A percentile compares a stretch with the other conserved stretches of the same genome.
These are phyloP conservation scores for Rutstroemia sp. DNA, from an alignment of 2,329 filamentous ascomycete species.

Conservation along the genomic window DNA sequence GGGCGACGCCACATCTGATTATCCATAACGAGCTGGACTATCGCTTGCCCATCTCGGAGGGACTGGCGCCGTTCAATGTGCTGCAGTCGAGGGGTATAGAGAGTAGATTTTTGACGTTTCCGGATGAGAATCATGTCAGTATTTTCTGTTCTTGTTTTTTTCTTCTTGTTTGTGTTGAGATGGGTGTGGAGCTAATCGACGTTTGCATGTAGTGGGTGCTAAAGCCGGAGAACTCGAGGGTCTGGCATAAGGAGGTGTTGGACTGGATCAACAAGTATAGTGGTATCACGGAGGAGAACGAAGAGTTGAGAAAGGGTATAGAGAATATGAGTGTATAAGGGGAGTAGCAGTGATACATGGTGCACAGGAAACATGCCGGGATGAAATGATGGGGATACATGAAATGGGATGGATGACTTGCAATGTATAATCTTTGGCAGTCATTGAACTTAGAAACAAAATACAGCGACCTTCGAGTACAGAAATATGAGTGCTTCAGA, in stretches of 20 bases:
- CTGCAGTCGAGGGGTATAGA: constrained; percentile 54
- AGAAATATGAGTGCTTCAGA: no score
- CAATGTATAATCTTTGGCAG: no score
- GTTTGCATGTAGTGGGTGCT: constrained; percentile 59
- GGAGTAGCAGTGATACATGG: neutral
- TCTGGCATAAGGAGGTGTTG: constrained; percentile 85
- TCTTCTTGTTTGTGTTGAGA: neutral
- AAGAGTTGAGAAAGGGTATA: constrained; percentile 12
- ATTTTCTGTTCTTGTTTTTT: neutral
- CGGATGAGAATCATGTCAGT: constrained; percentile 57
- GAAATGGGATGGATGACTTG: no score
- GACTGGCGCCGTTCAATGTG: constrained; percentile 58
- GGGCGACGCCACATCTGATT: constrained; percentile 74
- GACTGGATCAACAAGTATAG: constrained; percentile 65
- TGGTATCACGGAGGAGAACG: constrained; percentile 33
- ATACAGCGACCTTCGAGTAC: no score
- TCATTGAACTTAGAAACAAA: no score
- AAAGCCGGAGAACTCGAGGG: constrained; percentile 82
- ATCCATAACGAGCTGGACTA: constrained; percentile 92
- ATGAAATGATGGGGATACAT: no score
- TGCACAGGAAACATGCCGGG: no score
- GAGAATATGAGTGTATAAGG: constrained; percentile 9
- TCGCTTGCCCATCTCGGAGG: constrained; percentile 74
- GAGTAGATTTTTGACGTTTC: constrained; percentile 57
- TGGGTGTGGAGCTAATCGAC: constrained; percentile 6